Base-by-base conservation (phyloP, 2,329 filamentous ascomycete species). In the Nigrospora sphaerica region DNA sequence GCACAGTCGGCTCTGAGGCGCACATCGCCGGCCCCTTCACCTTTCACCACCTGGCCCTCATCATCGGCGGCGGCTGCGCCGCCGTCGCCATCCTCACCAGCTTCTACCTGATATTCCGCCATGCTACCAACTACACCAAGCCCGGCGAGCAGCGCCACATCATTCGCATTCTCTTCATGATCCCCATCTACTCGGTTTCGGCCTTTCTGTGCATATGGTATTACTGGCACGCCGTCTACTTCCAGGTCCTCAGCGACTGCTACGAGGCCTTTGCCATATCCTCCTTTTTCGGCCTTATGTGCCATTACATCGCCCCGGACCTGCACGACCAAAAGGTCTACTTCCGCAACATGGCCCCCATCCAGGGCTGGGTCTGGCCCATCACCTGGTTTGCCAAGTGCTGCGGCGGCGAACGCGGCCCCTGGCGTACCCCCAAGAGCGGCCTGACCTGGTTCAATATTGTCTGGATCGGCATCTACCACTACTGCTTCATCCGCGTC, bases 401-500 rank as follows among this genome's bases (percentile, higher is more conserved):
- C 61, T 86, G 81, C 46, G 83, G 86, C 34, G 85, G 85, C 32
- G 65, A 86, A 49, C 71, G 78, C 45, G 86, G 88, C 0, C 73
- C 76, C 23, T 84, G 87, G 74, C 77, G 87, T 54, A 85, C 77
- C n/a, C 88, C 89, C 1, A 73, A 77, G 54, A 93, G 85, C 64
- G 88, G 89, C 1, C 68, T 95, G 62, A 95, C 88, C 1, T 93
- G 88, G 88, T 95, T 95, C 69, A 95, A 95, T 62, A 81, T 91
- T 49, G 75, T 91, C 55, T 93, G 86, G 86, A 77, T 86, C 40
- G 83, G 84, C 45, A 76, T 93, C 46, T 95, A 91, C 66, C 88
- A 95, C 59, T 95, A 93, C 68, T 90, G 86, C 68, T 83, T 92
- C 58, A 80, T 92, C 52, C 81, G 87, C 39, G 84, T 92, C 16